These are phyloP conservation scores for Nakazawaea wyomingensis DNA, from an alignment of 805 yeast genomes.

Conservation along the genomic window DNA sequence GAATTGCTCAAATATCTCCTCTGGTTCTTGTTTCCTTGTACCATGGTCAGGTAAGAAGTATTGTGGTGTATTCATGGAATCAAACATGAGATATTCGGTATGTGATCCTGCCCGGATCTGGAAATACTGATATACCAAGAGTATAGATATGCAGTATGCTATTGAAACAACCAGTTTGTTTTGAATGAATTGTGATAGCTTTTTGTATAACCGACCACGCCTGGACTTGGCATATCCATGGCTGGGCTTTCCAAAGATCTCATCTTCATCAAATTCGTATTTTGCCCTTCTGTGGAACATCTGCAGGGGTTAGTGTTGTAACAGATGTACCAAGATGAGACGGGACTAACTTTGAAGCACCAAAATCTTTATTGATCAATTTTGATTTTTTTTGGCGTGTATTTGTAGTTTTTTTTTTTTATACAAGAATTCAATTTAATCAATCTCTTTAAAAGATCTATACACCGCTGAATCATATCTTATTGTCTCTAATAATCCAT, in stretches of 20 bases:
- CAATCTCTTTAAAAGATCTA: no score
- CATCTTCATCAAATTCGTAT: not conserved
- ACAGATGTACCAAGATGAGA: no score
- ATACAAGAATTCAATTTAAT: no score
- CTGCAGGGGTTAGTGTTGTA: no score
- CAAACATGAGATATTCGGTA: not conserved
- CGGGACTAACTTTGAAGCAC: not conserved
- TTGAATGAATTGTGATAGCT: not conserved
- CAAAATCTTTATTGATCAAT: no score
- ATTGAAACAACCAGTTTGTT: slow-evolving; percentile 4
- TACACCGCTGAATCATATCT: no score
- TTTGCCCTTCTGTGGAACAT: not conserved
- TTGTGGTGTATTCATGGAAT: not conserved
- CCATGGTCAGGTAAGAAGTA: not conserved
- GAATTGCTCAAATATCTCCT: slow-evolving; percentile 16
- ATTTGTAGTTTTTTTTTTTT: not conserved
- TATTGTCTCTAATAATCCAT: slow-evolving; percentile 40
- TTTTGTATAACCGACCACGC: not conserved
- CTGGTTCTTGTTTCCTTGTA: not conserved
- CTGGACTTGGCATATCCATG: not conserved
- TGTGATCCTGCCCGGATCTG: not conserved
- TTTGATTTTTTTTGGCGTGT: not conserved
- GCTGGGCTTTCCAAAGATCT: not conserved
- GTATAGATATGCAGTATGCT: not conserved
- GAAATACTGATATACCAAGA: slow-evolving; percentile 5